phyloP scores from a whole-genome alignment of 768 basidiomycete genomes.

The Neoboletus subvelutipes region DNA sequence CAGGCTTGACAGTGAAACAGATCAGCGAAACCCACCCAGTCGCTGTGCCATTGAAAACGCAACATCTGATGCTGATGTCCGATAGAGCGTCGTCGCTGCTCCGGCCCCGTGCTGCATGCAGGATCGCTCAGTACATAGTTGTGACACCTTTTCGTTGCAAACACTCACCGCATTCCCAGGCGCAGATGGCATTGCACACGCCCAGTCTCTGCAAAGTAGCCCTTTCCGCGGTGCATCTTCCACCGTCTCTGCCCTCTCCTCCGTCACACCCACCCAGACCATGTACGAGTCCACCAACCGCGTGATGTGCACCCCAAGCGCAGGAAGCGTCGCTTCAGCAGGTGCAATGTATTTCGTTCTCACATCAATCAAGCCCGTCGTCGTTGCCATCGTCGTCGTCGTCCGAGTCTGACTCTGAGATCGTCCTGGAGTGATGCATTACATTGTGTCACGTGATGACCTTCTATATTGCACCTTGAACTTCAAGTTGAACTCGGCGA shows the following conservation, averaged over 20 bases:
- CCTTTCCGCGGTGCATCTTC: slow-evolving; percentile 54
- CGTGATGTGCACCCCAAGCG: slow-evolving; percentile 66
- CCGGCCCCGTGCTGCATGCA: slow-evolving; percentile 4
- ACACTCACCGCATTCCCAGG: slow-evolving; percentile 25
- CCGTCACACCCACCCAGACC: slow-evolving; percentile 75
- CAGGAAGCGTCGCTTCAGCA: slow-evolving; percentile 50
- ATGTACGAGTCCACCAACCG: slow-evolving; percentile 72
- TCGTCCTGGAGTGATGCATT: no score
- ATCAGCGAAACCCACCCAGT: slow-evolving; percentile 54
- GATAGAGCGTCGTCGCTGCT: slow-evolving; percentile 64
- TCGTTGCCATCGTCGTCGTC: slow-evolving; percentile 9
- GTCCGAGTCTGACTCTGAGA: not conserved
- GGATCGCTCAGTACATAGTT: slow-evolving; percentile 3
- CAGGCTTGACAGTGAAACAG: not conserved
- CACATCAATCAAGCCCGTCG: slow-evolving; percentile 37
- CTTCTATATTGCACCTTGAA: not conserved
- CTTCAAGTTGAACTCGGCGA: not conserved
- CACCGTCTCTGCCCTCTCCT: slow-evolving; percentile 43
- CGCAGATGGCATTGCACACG: slow-evolving; percentile 70
- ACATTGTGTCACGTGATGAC: slow-evolving; percentile 28
- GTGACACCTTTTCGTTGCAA: not conserved
- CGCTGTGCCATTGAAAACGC: slow-evolving; percentile 77
- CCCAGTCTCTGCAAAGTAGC: slow-evolving; percentile 72
- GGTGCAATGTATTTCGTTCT: slow-evolving; percentile 50
- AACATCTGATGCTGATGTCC: slow-evolving; percentile 57